These are phyloP conservation scores for Penicillium sp. DNA, from an alignment of 2,329 filamentous ascomycete species.

Conservation along the genomic window DNA sequence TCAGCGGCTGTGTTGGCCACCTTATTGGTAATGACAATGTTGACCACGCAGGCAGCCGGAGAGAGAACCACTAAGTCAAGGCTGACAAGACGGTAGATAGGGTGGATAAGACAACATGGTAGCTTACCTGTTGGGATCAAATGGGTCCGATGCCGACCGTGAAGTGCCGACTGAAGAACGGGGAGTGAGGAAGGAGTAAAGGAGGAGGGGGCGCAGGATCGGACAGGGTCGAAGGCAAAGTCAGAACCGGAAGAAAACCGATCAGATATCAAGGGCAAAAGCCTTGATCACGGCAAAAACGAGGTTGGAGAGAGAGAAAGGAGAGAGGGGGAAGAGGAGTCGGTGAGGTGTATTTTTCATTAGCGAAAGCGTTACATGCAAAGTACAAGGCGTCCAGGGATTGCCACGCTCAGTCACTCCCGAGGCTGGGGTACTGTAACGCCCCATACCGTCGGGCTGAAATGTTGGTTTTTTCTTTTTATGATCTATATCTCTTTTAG, in stretches of 20 bases:
- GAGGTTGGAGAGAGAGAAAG: conserved; percentile 16
- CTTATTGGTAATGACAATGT: neutral
- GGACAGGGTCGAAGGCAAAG: conserved; percentile 2
- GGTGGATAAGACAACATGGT: neutral
- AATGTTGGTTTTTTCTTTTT: neutral
- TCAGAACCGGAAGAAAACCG: conserved; percentile 1
- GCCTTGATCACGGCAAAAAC: conserved; percentile 22
- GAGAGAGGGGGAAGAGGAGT: conserved; percentile 19
- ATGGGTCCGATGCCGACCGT: conserved; percentile 20
- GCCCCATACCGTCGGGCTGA: conserved; percentile 6
- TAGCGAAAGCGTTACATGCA: conserved; percentile 15
- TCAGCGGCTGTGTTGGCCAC: conserved; percentile 11
- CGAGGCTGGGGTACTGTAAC: conserved; percentile 5
- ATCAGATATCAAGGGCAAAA: conserved; percentile 22
- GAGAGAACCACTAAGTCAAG: neutral
- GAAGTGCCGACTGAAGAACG: conserved; percentile 5
- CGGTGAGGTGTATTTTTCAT: conserved; percentile 27
- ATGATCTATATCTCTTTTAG: neutral
- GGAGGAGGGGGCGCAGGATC: neutral
- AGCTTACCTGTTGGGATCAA: conserved; percentile 6
- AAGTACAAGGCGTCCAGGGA: neutral
- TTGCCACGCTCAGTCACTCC: neutral
- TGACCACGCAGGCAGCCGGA: conserved; percentile 2
- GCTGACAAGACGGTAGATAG: neutral
- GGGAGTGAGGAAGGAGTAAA: neutral